Base-by-base conservation (phyloP, 2,329 filamentous ascomycete genomes). In the Aspergillaceae sp. region DNA sequence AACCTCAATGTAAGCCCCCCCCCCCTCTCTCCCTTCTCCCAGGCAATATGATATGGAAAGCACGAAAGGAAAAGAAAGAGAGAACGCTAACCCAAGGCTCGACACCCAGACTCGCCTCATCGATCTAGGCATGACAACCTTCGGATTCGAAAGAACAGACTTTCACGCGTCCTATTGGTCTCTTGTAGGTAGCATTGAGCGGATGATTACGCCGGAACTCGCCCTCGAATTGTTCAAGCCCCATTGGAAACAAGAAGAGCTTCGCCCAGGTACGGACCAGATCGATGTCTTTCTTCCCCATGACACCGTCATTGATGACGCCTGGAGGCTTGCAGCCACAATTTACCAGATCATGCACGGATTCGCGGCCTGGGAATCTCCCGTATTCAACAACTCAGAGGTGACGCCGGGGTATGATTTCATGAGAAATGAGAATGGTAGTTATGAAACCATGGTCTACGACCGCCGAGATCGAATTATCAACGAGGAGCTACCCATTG, bases 291-390 rank as follows among this genome's bases (percentile, higher is more conserved):
- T 28, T 30, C 28, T 42, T 7, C 42, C 42, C 10, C 46, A 56
- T 30, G 61, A 64, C 35, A 4, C 43, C 4, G 56, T 57, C 5
- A 32, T 48, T 2, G 34, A 46, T 2, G 30, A 49, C 10, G 11
- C 62, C 10, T 65, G 62, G 62, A 57, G 59, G 41, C 57, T 58
- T 40, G 60, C 54, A 11, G 51, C 50, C 4, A 45, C 60, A 2
- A 43, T 58, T 7, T 65, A 59, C 46, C 56, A 59, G 2, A 51
- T 66, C 29, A 47, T 65, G 4, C 63, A 66, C 37, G 63, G 62
- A 5, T 62, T 56, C 48, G 56, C 55, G 32, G 59, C 63, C 6
- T 65, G 63, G 63, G 62, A 65, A 38, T 46, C 51, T 9, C 51
- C 48, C 27, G 11, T 50, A 19, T 46, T 46, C 7, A 47, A 19